These are phyloP conservation scores for Tetrapisispora phaffii DNA, from an alignment of 805 yeast genomes.

Conservation along the genomic window DNA sequence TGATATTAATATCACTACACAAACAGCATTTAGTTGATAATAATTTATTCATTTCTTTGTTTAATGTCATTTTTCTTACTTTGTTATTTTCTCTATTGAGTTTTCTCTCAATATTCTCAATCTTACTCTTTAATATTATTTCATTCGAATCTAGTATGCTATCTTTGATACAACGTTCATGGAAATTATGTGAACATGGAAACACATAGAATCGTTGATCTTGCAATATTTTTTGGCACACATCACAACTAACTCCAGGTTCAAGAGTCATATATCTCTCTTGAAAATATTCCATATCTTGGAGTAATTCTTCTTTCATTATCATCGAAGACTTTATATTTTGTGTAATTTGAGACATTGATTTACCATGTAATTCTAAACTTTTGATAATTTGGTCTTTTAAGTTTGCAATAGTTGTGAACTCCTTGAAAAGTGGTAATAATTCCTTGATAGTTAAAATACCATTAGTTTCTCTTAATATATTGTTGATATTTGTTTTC, in stretches of 20 bases:
- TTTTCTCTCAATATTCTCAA: conserved; percentile 35
- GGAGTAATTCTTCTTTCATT: conserved; percentile 49
- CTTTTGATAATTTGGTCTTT: conserved; percentile 75
- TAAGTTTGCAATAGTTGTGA: conserved; percentile 69
- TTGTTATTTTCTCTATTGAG: conserved; percentile 21
- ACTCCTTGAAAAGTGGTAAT: conserved; percentile 76
- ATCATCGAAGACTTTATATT: conserved; percentile 69
- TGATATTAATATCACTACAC: conserved; percentile 67
- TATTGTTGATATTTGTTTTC: conserved; percentile 27
- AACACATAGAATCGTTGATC: conserved; percentile 67
- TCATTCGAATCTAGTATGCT: conserved; percentile 53
- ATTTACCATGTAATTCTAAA: conserved; percentile 60
- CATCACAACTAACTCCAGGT: conserved; percentile 74
- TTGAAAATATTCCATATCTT: conserved; percentile 44
- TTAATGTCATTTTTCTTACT: conserved; percentile 38
- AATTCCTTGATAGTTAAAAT: conserved; percentile 66
- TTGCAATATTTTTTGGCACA: conserved; percentile 61
- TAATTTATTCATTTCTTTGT: conserved; percentile 52
- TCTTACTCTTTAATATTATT: conserved; percentile 51
- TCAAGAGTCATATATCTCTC: conserved; percentile 57
- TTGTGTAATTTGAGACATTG: conserved; percentile 51
- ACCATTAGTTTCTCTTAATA: conserved; percentile 38
- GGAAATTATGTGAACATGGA: conserved; percentile 87
- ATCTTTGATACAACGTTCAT: conserved; percentile 74
- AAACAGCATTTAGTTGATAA: conserved; percentile 58